These are phyloP conservation scores for Pugionium dolabratum DNA, from an alignment of 345 rosid species.

Conservation along the genomic window DNA sequence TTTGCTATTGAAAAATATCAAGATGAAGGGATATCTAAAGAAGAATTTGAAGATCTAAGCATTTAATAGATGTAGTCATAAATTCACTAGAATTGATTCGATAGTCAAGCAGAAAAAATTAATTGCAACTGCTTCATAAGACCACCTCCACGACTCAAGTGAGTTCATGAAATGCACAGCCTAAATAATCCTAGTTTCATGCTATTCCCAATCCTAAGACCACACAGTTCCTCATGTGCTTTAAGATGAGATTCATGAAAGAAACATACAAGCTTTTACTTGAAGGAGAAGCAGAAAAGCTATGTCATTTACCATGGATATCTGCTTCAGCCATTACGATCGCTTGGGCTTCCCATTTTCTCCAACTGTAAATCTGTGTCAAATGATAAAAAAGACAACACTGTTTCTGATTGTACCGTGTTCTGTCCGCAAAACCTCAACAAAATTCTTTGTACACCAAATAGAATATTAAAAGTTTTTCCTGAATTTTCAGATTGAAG, in stretches of 20 bases:
- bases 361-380: conserved; percentile 86
- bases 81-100: background rate
- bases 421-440: background rate
- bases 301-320: conserved; percentile 52
- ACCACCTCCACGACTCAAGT: conserved; percentile 22
- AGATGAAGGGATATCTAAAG: conserved; percentile 14
- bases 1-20: conserved; percentile 49
- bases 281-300: conserved; percentile 1
- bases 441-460: background rate
- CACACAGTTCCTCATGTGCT: background rate
- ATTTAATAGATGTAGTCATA: background rate
- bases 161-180: background rate
- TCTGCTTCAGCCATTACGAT: conserved; percentile 53
- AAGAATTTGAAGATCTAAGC: conserved; percentile 8
- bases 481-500: conserved; percentile 5
- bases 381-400: conserved; percentile 21
- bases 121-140: conserved; percentile 13
- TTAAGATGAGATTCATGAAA: conserved; percentile 8
- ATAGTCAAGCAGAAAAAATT: background rate
- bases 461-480: background rate
- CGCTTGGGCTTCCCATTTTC: conserved; percentile 81
- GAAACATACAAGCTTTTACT: conserved; percentile 12
- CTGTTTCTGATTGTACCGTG: conserved; percentile 14
- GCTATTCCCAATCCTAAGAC: background rate
- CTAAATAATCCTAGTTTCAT: background rate